phyloP scores from a whole-genome alignment of 495 filamentous ascomycete species.

The Ramalina intermedia region DNA sequence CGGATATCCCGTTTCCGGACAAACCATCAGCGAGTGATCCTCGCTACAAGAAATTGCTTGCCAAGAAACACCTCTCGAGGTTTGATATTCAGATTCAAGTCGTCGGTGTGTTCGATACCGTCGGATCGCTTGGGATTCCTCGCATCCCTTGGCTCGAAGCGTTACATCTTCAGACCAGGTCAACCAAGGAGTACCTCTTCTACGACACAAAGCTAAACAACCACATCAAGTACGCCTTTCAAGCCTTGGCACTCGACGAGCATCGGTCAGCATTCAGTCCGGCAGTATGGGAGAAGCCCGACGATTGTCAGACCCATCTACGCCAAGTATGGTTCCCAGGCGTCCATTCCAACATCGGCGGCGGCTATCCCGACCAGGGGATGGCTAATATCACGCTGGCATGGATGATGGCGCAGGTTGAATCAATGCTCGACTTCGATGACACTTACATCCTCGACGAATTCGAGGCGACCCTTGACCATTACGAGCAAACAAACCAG shows the following conservation, averaged over 20 bases:
- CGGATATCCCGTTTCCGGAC: constrained; percentile 39
- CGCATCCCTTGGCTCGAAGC: constrained; percentile 13
- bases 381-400: constrained; percentile 29
- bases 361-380: constrained; percentile 21
- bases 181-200: constrained; percentile 16
- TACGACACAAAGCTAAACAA: constrained; percentile 19
- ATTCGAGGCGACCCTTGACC: constrained; percentile 7
- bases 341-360: constrained; percentile 37
- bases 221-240: constrained; percentile 43
- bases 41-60: constrained; percentile 11
- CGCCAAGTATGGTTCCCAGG: constrained; percentile 45
- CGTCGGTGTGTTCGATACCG: constrained; percentile 48
- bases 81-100: constrained; percentile 27
- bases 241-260: constrained; percentile 48
- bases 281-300: constrained; percentile 35
- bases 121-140: constrained; percentile 27
- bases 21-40: constrained; percentile 29
- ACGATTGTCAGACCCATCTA: constrained; percentile 17
- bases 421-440: constrained; percentile 20
- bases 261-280: constrained; percentile 20
- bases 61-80: constrained; percentile 10
- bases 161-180: constrained; percentile 10
- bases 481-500: constrained; percentile 13
- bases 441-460: constrained; percentile 13
- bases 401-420: constrained; percentile 33